phyloP scores from a whole-genome alignment of 2,329 filamentous ascomycete genomes.

The Claviceps paspali region DNA sequence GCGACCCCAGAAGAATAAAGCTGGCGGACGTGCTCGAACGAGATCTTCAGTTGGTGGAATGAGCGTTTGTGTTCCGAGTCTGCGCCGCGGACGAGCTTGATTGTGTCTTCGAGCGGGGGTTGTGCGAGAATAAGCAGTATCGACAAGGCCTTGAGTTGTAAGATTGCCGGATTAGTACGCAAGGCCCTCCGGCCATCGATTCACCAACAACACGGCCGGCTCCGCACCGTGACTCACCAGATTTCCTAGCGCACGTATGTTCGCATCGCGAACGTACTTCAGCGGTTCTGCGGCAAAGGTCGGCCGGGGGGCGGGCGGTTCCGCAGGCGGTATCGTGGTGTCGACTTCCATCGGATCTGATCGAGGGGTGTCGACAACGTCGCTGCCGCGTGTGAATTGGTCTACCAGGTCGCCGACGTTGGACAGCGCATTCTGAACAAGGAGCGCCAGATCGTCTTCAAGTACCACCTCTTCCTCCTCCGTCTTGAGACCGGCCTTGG shows the following conservation, averaged over 20 bases:
- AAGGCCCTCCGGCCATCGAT: too few relatives aligned
- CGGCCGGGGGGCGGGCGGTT: conserved; percentile 14
- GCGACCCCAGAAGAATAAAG: conserved; percentile 19
- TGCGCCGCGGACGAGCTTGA: conserved; percentile 17
- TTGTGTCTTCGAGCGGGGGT: conserved; percentile 20
- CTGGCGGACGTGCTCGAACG: conserved; percentile 19
- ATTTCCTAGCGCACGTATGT: conserved; percentile 24
- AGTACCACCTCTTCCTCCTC: conserved; percentile 15
- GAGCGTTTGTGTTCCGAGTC: conserved; percentile 19
- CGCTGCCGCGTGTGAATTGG: conserved; percentile 14
- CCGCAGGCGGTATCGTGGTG: conserved; percentile 12
- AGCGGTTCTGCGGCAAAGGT: conserved; percentile 21
- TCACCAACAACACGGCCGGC: too few relatives aligned
- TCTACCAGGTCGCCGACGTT: conserved; percentile 23
- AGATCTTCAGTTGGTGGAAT: conserved; percentile 16
- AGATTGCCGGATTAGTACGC: neutral
- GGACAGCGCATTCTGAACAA: conserved; percentile 26
- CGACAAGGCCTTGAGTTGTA: conserved; percentile 19
- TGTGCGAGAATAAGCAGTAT: conserved; percentile 23
- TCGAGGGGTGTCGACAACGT: conserved; percentile 10
- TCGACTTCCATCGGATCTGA: conserved; percentile 22
- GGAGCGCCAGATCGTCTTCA: conserved; percentile 21
- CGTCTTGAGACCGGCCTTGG: conserved; percentile 18
- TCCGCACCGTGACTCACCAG: conserved; percentile 18
- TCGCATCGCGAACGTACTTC: conserved; percentile 22